Evolutionary conservation across 768 basidiomycete species (phyloP), one percentile per base, ranked within the genome.

Genomic region (Exsudoporus frostii): DNA sequence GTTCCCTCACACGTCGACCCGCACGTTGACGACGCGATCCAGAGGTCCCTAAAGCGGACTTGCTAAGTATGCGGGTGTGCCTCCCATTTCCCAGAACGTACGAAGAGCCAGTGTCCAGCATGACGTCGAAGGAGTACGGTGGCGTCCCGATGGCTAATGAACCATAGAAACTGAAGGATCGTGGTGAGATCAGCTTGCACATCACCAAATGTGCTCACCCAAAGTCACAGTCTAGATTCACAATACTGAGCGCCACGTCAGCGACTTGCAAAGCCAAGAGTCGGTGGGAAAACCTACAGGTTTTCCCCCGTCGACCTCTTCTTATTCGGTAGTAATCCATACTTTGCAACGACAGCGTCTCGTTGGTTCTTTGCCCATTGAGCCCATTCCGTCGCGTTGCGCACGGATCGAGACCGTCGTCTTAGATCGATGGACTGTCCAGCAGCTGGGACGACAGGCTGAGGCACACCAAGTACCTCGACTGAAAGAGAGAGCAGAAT

Each of bases 191-290:
- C 9, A 33, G n/a, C 14, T 14, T 27, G 4, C 15, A 42, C n/a
- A 6, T 39, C 29, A 25, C 5, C 9, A 3, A 25, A 45, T 10
- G 27, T 4, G 8, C 51, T 47, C 61, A 83, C 84, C 79, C 83
- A 7, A 84, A 79, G 62, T 90, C 88, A 11, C 72, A 68, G 40
- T 80, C 79, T 69, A 87, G 83, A 57, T 87, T 82, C 34, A 80
- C 76, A 7, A 88, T 65, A 25, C 86, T 88, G 60, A 20, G 19
- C 4, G 22, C 24, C 30, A 42, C 7, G 19, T 64, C 34, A 66
- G 42, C 40, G 2, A 34, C 36, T 24, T 13, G 36, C 1, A 22
- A 7, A 13, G 5, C 9, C 30, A 17, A 19, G 4, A 8, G 44
- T 36, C 24, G 10, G 22, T 53, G 44, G 40, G 11, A 43, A 24